A percentile compares a stretch with the other conserved stretches of the same genome.
Evolutionary conservation across 1,284 basidiomycete species (phyloP).

Genomic region (Microbotryum saponariae): DNA sequence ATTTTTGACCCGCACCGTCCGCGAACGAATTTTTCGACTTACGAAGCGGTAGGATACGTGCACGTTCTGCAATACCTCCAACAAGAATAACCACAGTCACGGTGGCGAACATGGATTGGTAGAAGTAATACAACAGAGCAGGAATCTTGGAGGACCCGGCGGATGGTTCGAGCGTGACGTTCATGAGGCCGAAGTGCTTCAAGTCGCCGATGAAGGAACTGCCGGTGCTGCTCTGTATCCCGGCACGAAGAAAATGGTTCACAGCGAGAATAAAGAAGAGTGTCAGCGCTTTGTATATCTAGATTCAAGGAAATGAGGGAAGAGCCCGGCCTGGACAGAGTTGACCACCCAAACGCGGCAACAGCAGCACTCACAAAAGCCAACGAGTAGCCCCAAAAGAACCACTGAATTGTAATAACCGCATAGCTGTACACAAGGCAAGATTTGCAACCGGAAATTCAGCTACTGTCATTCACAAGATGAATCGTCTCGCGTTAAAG

Average conservation of each 20-base stretch:
- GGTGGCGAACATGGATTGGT: slow-evolving; percentile 81
- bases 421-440: slow-evolving; percentile 44
- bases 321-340: too few species aligned
- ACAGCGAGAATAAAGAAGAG: too few species aligned
- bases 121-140: slow-evolving; percentile 75
- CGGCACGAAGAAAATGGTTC: too few species aligned
- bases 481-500: too few species aligned
- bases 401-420: slow-evolving; percentile 56
- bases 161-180: slow-evolving; percentile 68
- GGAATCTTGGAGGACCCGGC: slow-evolving; percentile 63
- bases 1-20: too few species aligned
- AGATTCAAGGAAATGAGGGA: too few species aligned
- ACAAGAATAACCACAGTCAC: slow-evolving; percentile 54
- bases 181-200: slow-evolving; percentile 71
- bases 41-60: slow-evolving; percentile 73
- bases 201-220: slow-evolving; percentile 48
- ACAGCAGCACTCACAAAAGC: slow-evolving; percentile 39
- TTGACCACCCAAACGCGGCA: slow-evolving; percentile 31
- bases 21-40: slow-evolving; percentile 25
- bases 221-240: too few species aligned
- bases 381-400: slow-evolving; percentile 40
- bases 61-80: slow-evolving; percentile 80
- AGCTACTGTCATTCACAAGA: too few species aligned
- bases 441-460: too few species aligned
- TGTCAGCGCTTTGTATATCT: slow-evolving; percentile 13